Evolutionary conservation across 768 basidiomycete genomes (phyloP).

Genomic region (Mycena alexandri): DNA sequence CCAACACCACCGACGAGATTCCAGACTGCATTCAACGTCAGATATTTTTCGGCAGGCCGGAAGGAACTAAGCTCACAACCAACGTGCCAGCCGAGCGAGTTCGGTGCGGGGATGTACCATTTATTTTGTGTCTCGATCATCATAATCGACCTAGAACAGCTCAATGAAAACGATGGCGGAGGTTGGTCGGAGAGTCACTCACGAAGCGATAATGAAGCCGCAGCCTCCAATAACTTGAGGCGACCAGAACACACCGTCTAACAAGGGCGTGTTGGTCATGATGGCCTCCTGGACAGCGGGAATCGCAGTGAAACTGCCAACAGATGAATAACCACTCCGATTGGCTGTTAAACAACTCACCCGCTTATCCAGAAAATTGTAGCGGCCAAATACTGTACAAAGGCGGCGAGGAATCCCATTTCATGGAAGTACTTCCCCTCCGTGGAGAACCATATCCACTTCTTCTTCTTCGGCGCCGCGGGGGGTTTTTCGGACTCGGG

Average conservation of each 20-base stretch:
- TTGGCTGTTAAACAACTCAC: constrained; percentile 44
- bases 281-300: constrained; percentile 52
- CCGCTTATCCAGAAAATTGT: constrained; percentile 73
- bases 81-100: constrained; percentile 68
- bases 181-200: constrained; percentile 10
- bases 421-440: constrained; percentile 55
- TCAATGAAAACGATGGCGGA: background rate
- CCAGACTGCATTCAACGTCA: constrained; percentile 55
- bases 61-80: constrained; percentile 47
- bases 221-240: constrained; percentile 73
- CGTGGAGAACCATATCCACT: constrained; percentile 56
- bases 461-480: constrained; percentile 37
- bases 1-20: constrained; percentile 71
- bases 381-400: constrained; percentile 67
- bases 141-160: constrained; percentile 48
- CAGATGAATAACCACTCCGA: no score
- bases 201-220: constrained; percentile 68
- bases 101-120: constrained; percentile 64
- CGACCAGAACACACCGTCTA: constrained; percentile 69
- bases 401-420: constrained; percentile 62
- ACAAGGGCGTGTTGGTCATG: constrained; percentile 42
- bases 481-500: constrained; percentile 39
- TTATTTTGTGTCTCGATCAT: constrained; percentile 68
- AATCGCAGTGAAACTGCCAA: constrained; percentile 51
- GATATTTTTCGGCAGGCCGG: constrained; percentile 2